Conservation (phyloP, 2,329 filamentous ascomycete genomes). For the Cladosporium austrohemisphaericum region DNA sequence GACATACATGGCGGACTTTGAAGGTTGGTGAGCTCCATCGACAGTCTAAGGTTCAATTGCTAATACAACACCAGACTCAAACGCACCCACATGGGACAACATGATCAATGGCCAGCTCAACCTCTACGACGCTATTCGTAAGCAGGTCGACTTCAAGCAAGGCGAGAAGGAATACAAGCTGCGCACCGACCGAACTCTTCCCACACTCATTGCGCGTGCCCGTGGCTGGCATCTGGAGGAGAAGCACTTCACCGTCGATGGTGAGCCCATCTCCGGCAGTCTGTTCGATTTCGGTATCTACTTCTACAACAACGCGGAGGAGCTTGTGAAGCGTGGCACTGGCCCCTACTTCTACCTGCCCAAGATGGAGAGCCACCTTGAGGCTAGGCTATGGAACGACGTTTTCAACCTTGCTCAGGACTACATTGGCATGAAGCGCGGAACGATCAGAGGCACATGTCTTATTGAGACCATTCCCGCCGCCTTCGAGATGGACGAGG, state of each 20-base stretch:
- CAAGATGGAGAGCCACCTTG: constrained; percentile 93
- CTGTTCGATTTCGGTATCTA: constrained; percentile 98
- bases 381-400: constrained; percentile 97
- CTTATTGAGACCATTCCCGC: constrained; percentile 97
- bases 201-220: constrained; percentile 89
- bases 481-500: constrained; percentile 98
- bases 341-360: constrained; percentile 98
- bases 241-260: constrained; percentile 95
- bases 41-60: neutral
- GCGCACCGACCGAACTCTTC: constrained; percentile 78
- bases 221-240: constrained; percentile 98
- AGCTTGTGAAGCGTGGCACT: constrained; percentile 76
- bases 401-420: constrained; percentile 95
- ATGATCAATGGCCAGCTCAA: constrained; percentile 99
- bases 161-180: constrained; percentile 97
- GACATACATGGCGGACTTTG: constrained; percentile 99
- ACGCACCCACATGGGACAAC: constrained; percentile 95
- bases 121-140: constrained; percentile 91
- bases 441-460: constrained; percentile 91
- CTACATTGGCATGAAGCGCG: constrained; percentile 80
- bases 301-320: constrained; percentile 96
- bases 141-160: constrained; percentile 93
- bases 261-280: constrained; percentile 85
- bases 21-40: constrained; percentile 59
- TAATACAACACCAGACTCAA: constrained; percentile 64